Percentiles rank a stretch among this genome's conserved stretches.
Conservation (phyloP, 75 land plant genomes). For the Pinus taeda region DNA sequence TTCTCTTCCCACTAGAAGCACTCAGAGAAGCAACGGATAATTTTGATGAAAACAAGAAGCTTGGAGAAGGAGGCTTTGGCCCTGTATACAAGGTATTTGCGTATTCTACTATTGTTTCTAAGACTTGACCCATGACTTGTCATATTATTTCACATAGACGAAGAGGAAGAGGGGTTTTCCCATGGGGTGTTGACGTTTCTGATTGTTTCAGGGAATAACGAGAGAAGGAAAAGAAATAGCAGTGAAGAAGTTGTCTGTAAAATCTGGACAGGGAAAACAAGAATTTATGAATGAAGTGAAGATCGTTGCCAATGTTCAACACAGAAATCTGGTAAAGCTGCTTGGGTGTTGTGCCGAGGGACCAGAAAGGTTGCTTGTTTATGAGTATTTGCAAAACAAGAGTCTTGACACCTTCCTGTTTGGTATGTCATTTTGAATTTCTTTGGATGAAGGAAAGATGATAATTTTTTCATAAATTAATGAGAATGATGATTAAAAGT, state of each 20-base stretch:
- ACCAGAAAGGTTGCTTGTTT: slow-evolving; percentile 24
- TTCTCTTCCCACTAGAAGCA: neutral
- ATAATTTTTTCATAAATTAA: neutral
- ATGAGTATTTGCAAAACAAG: slow-evolving; percentile 40
- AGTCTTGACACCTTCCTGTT: slow-evolving; percentile 18
- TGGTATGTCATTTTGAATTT: neutral
- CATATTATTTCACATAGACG: neutral
- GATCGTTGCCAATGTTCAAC: slow-evolving; percentile 18
- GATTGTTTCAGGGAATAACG: slow-evolving; percentile 21
- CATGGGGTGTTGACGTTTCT: neutral
- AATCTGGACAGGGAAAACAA: slow-evolving; percentile 20
- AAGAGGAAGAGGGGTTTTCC: too few species aligned
- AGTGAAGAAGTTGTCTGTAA: slow-evolving; percentile 23
- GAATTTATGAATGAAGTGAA: slow-evolving; percentile 38
- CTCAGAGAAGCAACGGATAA: neutral
- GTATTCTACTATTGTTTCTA: neutral
- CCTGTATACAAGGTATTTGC: neutral
- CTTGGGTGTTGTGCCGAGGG: slow-evolving; percentile 35
- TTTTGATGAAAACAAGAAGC: neutral
- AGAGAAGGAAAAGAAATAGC: slow-evolving; percentile 20
- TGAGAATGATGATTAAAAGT: neutral
- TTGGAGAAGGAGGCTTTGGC: slow-evolving; percentile 2
- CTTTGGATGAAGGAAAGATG: too few species aligned
- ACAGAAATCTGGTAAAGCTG: slow-evolving; percentile 32
- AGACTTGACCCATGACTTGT: neutral